These are phyloP conservation scores for Cyberlindnera xylosilytica DNA, from an alignment of 805 yeast species.

Conservation along the genomic window DNA sequence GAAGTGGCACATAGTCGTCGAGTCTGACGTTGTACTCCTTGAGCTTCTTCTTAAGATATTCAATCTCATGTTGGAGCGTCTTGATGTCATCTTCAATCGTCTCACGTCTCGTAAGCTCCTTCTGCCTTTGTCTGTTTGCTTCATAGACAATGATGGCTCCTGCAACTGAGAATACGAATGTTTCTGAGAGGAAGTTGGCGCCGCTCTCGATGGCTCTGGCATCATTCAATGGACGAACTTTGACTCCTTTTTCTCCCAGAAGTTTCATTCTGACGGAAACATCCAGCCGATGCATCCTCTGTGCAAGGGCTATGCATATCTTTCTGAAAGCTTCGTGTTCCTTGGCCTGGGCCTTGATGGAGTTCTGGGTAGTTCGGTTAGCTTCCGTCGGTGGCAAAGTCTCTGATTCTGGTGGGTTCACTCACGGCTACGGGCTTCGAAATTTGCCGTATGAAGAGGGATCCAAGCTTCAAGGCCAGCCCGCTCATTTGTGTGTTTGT, in stretches of 20 bases:
- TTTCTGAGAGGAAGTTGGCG: slow-evolving; percentile 73
- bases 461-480: slow-evolving; percentile 68
- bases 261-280: slow-evolving; percentile 56
- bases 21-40: slow-evolving; percentile 37
- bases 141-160: slow-evolving; percentile 74
- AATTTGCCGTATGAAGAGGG: slow-evolving; percentile 67
- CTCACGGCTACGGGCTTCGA: slow-evolving; percentile 69
- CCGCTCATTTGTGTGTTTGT: no score
- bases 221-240: slow-evolving; percentile 76
- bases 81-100: slow-evolving; percentile 69
- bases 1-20: slow-evolving; percentile 50
- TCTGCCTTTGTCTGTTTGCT: slow-evolving; percentile 61
- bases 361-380: slow-evolving; percentile 32
- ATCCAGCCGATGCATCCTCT: slow-evolving; percentile 65
- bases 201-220: slow-evolving; percentile 80
- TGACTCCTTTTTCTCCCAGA: slow-evolving; percentile 32
- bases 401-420: not conserved
- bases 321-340: slow-evolving; percentile 62
- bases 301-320: slow-evolving; percentile 69
- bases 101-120: slow-evolving; percentile 59
- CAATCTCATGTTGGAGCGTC: slow-evolving; percentile 68
- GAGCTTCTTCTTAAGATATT: slow-evolving; percentile 48
- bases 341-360: slow-evolving; percentile 70
- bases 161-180: slow-evolving; percentile 76
- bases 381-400: not conserved